Base-by-base conservation (phyloP, 139 green algal genomes). In the Tetradesmus lagerheimii region DNA sequence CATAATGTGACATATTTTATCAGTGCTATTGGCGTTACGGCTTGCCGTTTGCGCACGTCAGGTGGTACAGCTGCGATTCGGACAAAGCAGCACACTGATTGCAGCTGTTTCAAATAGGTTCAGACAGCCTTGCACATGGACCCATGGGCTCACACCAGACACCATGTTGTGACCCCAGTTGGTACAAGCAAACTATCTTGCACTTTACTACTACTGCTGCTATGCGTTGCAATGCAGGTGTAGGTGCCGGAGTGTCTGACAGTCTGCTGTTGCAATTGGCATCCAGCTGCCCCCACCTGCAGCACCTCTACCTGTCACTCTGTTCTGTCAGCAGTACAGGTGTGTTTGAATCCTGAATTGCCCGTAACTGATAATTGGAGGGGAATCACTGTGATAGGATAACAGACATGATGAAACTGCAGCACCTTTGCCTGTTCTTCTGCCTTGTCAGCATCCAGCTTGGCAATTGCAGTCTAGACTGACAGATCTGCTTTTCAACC, bases 291-390 rank as follows among this genome's bases (percentile, higher is more conserved):
- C 81, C 82, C 14, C 81, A 90, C 31, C 86, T 93, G 86, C 86
- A 87, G 62, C 16, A 66, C n/a, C 71, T 93, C 29, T 71, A 83
- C 37, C 64, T 93, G 57, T 64, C 41, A 67, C 62, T 91, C n/a
- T 89, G 80, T 23, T 29, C 35, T 14, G 86, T 93, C 38, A 88
- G 64, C 62, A 88, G 83, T 53, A 75, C 80, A 80, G 90, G 86
- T 89, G n/a, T 4, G 79, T 25, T n/a, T n/a, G n/a, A n/a, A n/a
- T n/a, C 8, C 37, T 38, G 29, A 20, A 81, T 1, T 15, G 14
- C 20, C 67, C n/a, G n/a, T n/a, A 37, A 37, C 20, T 15, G 20
- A 34, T 9, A 11, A 80, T 50, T 27, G 35, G 4, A 27, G 1
- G 47, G n/a, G n/a, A n/a, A n/a, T n/a, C n/a, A n/a, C n/a, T n/a